Base-by-base conservation (phyloP, 1,139 yeast genomes). In the Insectozyma bohioensis region DNA sequence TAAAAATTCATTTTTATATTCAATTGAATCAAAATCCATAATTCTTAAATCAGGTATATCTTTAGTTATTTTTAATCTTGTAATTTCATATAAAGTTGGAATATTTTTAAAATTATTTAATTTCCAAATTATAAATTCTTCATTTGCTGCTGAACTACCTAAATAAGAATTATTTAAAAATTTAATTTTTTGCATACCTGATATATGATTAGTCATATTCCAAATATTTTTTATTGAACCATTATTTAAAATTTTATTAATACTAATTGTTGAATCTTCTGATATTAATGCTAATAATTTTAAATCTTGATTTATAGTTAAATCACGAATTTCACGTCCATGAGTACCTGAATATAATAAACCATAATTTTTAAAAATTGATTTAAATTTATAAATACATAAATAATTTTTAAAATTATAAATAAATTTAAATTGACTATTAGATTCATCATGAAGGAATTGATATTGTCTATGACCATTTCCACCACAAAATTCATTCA, bases 401-500 rank as follows among this genome's bases (percentile, higher is more conserved):
- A 66, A 42, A 12, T 59, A 54, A 2, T 78, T 66, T 24, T 84
- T 78, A 51, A 81, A 78, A 13, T 83, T 76, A 47, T 78, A 85
- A 50, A 61, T 45, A 69, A 73, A 45, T 49, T 60, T 55, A 40
- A 46, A 57, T 4, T 28, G 20, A 7, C 17, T 10, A 11, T 33
- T 28, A 3, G 27, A 18, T 8, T 17, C 8, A 1, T 26, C 30
- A 17, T 48, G 42, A 10, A 53, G 45, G 16, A 83, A 61, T 27
- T 69, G 67, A 96, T 97, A 92, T 40, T 78, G 75, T 43, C 97
- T 68, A 51, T 90, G 97, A 2, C 92, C 77, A 20, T 30, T 39
- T 1, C 97, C 97, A 14, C 97, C 97, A 56, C 97, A 92, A n/a
- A 71, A 58, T 42, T 80, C 86, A 40, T 77, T 75, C 35, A 75